Base-by-base conservation (phyloP, 352 stramenopile genomes). In the Aphanomyces cochlioides region DNA sequence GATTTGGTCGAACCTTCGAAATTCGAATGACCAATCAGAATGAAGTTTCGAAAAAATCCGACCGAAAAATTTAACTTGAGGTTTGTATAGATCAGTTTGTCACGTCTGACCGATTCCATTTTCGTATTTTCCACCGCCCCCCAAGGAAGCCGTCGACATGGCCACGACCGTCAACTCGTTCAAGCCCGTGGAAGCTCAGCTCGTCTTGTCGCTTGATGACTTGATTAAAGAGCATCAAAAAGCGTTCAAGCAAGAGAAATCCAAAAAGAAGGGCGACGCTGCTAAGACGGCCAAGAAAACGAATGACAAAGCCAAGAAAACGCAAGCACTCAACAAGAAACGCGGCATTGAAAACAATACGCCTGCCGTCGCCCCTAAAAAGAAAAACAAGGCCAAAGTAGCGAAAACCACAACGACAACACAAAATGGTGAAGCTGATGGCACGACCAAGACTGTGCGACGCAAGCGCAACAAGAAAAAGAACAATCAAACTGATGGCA, bases 201-300 rank as follows among this genome's bases (percentile, higher is more conserved):
- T 67, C 10, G 59, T 43, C 2, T 15, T 67, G 38, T 67, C 59
- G 7, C 59, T 67, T n/a, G 59, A 67, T 19, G 59, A 67, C 15
- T 37, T 67, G 19, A 67, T 67, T 36, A 67, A 67, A 45, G 19
- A 56, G 19, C 59, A 40, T 45, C 40, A 50, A 15, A 34, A 41
- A 8, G 59, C 13, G 17, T 21, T 36, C 43, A 67, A 67, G 59
- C 17, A 67, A 12, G 59, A 48, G 8, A 67, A 56, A 19, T 36
- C 34, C 19, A 28, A 28, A 28, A 28, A 28, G 28, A 28, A 28
- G 28, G 28, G 28, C 28, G 28, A 28, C 28, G 28, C 28, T 28
- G 28, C 28, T 0, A 28, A 28, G 28, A 7, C 37, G 4, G 59
- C 41, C 8, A 56, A 54, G 59, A 40, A 39, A 39, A 7, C 36